Evolutionary conservation across 163 green algal species (phyloP), one percentile per base, ranked within the genome.

Genomic region (Chlamydomonas reinhardtii): DNA sequence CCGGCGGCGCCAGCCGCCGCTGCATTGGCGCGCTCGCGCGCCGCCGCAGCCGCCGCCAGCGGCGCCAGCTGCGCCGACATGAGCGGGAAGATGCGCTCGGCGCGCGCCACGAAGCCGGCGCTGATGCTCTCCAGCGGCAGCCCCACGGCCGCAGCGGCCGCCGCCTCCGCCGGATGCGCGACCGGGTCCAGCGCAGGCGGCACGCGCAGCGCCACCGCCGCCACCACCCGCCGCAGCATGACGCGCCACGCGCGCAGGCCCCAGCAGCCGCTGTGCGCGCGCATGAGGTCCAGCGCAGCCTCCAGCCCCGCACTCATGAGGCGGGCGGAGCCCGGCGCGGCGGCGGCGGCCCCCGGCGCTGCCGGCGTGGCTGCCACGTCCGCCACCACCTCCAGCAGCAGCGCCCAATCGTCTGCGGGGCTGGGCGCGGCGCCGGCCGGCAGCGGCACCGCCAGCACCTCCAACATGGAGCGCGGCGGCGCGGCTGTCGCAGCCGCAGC

Each of bases 371-470:
- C 91, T 9, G 93, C 90, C 29, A 96, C 89, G 39, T 93, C 89
- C 16, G 89, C 89, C 35, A 96, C 81, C 22, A 91, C 88, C 43
- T 90, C 77, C 71, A 97, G 87, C 83, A 97, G 77, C 32, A 93
- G 75, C 12, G 82, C 86, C 94, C 94, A 97, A 2, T 92, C 86
- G 31, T 91, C 88, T 1, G 82, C 31, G 59, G 59, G 59, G 24
- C 24, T 66, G 59, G 54, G 73, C 20, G 61, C 29, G 34, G 68
- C 78, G 8, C 29, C 78, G 16, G 66, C 66, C 27, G 62, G 27
- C 25, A 34, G 27, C 70, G 78, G 22, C 43, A 37, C 19, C 31
- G 74, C 62, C 71, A 66, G 73, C 34, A 39, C 32, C 29, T 85
- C 76, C 32, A 73, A 73, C 34, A 74, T 14, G 34, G 68, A 64